These are phyloP conservation scores for Pestalotiopsis sp. DNA, from an alignment of 2,329 filamentous ascomycete genomes.

Conservation along the genomic window DNA sequence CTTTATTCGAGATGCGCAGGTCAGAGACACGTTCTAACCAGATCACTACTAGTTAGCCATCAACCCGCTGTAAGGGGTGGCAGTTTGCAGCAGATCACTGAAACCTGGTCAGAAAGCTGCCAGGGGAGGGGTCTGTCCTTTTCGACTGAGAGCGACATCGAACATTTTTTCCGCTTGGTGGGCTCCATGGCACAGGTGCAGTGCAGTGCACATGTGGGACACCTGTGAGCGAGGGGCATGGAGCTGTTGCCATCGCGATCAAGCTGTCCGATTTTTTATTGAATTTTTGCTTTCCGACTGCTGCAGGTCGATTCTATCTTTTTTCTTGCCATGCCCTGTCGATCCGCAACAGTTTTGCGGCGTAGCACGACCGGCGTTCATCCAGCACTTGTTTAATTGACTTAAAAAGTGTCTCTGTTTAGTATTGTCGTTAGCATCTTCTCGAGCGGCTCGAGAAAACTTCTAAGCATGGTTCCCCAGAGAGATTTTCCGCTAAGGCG, in stretches of 20 bases:
- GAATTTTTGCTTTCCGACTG: neutral
- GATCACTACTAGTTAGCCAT: neutral
- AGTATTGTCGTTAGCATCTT: constrained; percentile 1
- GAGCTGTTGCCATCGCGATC: neutral
- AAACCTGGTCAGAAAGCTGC: neutral
- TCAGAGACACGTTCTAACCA: constrained; percentile 4
- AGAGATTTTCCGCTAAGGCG: constrained; percentile 37
- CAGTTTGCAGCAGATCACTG: constrained; percentile 4
- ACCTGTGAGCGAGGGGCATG: neutral
- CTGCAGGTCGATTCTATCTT: neutral
- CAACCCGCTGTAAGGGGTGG: constrained; percentile 4
- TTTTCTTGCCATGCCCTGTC: neutral
- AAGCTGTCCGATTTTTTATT: neutral
- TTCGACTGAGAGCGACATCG: neutral
- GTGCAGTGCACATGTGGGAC: neutral
- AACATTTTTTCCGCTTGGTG: neutral
- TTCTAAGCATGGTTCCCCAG: constrained; percentile 31
- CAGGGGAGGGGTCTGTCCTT: neutral
- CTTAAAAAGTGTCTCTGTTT: neutral
- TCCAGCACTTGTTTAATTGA: neutral
- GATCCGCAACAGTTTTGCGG: neutral
- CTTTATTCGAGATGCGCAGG: neutral
- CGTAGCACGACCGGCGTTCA: neutral
- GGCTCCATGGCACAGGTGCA: neutral
- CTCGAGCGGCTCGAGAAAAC: neutral